Conservation (phyloP, 495 filamentous ascomycete genomes). For the Aspergillus hancockii region DNA sequence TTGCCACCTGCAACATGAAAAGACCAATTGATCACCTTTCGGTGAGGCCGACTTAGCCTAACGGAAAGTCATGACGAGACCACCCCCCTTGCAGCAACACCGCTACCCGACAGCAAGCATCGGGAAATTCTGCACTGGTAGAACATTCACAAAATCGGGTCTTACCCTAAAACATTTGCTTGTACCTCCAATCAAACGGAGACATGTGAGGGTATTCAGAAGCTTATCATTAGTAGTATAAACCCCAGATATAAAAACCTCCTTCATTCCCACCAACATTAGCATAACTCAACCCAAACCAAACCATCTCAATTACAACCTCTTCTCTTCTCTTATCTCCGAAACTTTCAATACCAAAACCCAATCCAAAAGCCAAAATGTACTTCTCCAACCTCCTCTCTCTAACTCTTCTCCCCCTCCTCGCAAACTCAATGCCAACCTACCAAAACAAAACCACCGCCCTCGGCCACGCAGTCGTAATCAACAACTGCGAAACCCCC, state of each 20-base stretch:
- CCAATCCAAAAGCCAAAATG: too few species aligned
- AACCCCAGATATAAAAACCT: neutral
- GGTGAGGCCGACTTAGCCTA: neutral
- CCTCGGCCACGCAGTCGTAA: conserved; percentile 48
- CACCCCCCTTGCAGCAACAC: neutral
- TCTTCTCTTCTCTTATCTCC: too few species aligned
- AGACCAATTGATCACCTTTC: neutral
- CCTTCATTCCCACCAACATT: too few species aligned
- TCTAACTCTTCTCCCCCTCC: neutral
- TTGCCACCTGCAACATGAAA: neutral
- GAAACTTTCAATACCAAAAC: too few species aligned
- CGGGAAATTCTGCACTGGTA: neutral
- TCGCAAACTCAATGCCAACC: neutral
- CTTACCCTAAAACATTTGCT: neutral
- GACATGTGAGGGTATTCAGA: too few species aligned
- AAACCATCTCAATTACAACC: neutral
- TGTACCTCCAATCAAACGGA: neutral
- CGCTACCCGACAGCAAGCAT: neutral
- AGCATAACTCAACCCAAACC: neutral
- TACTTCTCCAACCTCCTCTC: neutral
- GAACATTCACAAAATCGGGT: neutral
- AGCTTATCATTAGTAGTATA: neutral
- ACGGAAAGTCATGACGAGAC: neutral
- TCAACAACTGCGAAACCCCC: conserved; percentile 48
- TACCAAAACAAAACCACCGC: conserved; percentile 11